phyloP scores from a whole-genome alignment of 208 protist species.

The Trichomonas vaginalis region DNA sequence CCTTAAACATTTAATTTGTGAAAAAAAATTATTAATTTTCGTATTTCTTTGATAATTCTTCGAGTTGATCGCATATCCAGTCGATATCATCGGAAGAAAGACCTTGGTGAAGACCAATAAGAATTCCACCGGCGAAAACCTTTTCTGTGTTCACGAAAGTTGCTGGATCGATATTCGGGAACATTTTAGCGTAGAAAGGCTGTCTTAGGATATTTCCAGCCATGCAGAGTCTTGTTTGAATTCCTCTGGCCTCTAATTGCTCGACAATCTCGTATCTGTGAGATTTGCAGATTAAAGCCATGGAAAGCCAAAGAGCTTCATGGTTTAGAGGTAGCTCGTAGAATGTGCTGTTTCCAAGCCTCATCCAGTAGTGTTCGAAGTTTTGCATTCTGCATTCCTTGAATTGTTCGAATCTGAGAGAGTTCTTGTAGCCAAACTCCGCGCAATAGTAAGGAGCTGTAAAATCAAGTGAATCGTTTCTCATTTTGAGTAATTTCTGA shows the following conservation, averaged over 20 bases:
- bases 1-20: too few relatives aligned
- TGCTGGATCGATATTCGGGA: background rate
- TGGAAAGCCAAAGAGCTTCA: conserved; percentile 23
- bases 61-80: background rate
- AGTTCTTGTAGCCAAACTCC: conserved; percentile 28
- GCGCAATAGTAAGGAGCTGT: conserved; percentile 31
- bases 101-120: conserved; percentile 1
- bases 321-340: conserved; percentile 7
- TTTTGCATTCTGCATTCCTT: background rate
- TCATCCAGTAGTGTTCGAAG: conserved; percentile 14
- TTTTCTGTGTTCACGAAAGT: background rate
- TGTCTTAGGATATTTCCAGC: conserved; percentile 33
- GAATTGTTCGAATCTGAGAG: conserved; percentile 24
- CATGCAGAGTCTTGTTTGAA: conserved; percentile 32
- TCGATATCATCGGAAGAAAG: background rate
- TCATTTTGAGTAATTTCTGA: conserved; percentile 20
- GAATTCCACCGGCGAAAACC: background rate
- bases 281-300: conserved; percentile 19
- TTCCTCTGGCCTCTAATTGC: conserved; percentile 18
- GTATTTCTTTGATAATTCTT: background rate
- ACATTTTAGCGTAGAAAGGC: conserved; percentile 24
- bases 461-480: conserved; percentile 13
- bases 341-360: background rate
- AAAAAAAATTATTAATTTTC: background rate
- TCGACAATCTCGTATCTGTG: conserved; percentile 22